These are phyloP conservation scores for Debaryomyces hansenii DNA, from an alignment of 805 yeast genomes.

Conservation along the genomic window DNA sequence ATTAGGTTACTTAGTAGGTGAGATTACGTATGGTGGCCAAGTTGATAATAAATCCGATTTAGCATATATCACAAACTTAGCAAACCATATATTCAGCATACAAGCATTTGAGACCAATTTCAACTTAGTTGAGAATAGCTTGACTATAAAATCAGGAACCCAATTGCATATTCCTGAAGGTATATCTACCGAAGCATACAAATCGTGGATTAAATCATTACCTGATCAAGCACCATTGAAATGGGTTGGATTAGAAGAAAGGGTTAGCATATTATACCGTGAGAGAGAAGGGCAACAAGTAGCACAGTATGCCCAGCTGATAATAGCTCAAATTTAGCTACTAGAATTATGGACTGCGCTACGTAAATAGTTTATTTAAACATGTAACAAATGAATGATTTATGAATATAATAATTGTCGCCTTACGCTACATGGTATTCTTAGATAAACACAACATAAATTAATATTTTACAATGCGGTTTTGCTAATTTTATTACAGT, in stretches of 20 bases:
- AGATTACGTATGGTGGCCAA: conserved; percentile 68
- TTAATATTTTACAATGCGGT: conserved; percentile 18
- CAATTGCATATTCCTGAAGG: conserved; percentile 51
- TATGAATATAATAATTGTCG: neutral
- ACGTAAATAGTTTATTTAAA: neutral
- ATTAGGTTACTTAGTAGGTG: conserved; percentile 48
- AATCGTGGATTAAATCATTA: conserved; percentile 50
- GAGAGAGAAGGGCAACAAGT: conserved; percentile 19
- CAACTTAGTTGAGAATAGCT: conserved; percentile 36
- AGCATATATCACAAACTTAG: conserved; percentile 30
- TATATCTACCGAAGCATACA: conserved; percentile 28
- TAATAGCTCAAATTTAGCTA: neutral
- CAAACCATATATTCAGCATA: conserved; percentile 36
- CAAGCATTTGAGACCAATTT: conserved; percentile 43
- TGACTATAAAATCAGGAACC: conserved; percentile 12
- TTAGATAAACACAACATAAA: neutral
- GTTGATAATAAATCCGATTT: conserved; percentile 45
- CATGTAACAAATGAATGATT: neutral
- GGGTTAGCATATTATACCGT: conserved; percentile 37
- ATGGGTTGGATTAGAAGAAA: conserved; percentile 53
- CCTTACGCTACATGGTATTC: neutral
- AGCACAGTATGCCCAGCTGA: conserved; percentile 8
- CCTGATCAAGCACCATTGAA: conserved; percentile 54
- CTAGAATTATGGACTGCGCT: conserved; percentile 12
- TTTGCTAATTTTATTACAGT: conserved; percentile 14